These are phyloP conservation scores for Syzygium oleosum DNA, from an alignment of 345 rosid genomes.

Conservation along the genomic window DNA sequence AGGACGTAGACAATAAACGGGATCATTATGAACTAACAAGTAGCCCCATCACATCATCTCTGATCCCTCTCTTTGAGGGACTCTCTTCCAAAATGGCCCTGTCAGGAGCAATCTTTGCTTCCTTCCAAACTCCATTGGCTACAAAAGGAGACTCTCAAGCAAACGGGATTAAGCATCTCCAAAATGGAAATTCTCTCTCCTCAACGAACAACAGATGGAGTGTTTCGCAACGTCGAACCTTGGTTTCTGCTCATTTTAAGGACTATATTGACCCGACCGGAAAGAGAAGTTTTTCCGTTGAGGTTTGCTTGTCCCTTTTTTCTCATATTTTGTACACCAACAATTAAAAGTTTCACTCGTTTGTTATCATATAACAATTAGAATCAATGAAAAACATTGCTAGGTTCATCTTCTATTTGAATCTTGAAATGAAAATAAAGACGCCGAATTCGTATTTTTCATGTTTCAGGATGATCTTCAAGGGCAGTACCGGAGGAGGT, in stretches of 20 bases:
- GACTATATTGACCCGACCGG: background rate
- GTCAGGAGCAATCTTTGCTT: background rate
- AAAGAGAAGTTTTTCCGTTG: background rate
- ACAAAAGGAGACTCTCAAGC: background rate
- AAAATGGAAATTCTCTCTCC: background rate
- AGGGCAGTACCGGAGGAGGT: background rate
- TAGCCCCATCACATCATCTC: background rate
- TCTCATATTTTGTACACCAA: background rate
- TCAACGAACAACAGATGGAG: background rate
- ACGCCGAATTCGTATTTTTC: too few relatives aligned
- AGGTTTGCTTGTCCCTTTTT: background rate
- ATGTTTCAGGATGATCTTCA: background rate
- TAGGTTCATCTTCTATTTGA: background rate
- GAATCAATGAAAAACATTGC: background rate
- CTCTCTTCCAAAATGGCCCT: background rate
- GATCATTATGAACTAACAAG: background rate
- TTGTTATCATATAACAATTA: too few relatives aligned
- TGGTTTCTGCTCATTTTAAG: background rate
- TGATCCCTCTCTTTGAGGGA: background rate
- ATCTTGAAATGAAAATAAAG: background rate
- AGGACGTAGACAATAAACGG: background rate
- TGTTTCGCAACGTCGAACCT: background rate
- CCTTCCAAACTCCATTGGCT: background rate
- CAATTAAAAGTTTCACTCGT: background rate
- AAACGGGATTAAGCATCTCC: background rate